Conservation (phyloP, 768 basidiomycete species). For the Hygrophorus pudorinus region DNA sequence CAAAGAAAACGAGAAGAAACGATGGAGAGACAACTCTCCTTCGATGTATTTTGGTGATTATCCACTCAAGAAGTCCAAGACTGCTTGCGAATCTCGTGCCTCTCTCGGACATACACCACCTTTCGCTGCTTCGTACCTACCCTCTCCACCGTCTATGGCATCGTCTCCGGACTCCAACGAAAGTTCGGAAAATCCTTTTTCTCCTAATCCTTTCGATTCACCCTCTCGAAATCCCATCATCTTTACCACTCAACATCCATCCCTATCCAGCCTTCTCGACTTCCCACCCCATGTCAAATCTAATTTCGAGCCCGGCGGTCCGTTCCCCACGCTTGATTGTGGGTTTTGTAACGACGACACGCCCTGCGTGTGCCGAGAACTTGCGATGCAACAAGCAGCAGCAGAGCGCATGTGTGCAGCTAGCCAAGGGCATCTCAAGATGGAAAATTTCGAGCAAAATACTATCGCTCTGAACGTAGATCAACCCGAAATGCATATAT, state of each 20-base stretch:
- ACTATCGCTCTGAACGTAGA: constrained; percentile 15
- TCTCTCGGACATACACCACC: constrained; percentile 19
- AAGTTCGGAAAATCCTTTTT: constrained; percentile 24
- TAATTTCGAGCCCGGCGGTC: constrained; percentile 11
- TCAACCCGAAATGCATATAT: constrained; percentile 16
- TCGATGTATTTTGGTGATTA: constrained; percentile 18
- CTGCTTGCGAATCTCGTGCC: constrained; percentile 18
- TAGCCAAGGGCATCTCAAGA: constrained; percentile 12
- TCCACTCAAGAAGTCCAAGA: constrained; percentile 26
- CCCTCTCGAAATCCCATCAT: constrained; percentile 11
- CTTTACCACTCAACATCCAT: constrained; percentile 9
- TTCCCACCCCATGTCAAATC: constrained; percentile 22
- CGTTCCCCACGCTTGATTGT: constrained; percentile 48
- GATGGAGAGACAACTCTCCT: constrained; percentile 43
- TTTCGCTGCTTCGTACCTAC: constrained; percentile 27
- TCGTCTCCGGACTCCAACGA: constrained; percentile 40
- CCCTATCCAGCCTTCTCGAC: constrained; percentile 22
- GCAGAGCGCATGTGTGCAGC: constrained; percentile 12
- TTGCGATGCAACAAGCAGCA: constrained; percentile 38
- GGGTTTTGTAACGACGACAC: constrained; percentile 65
- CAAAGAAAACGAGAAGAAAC: constrained; percentile 40
- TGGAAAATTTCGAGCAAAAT: constrained; percentile 16
- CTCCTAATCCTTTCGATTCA: constrained; percentile 23
- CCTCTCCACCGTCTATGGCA: constrained; percentile 37
- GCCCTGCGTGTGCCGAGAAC: constrained; percentile 71